Evolutionary conservation across 2,329 filamentous ascomycete genomes (phyloP), one percentile per base, ranked within the genome.

Genomic region (Ophiostoma piceae): DNA sequence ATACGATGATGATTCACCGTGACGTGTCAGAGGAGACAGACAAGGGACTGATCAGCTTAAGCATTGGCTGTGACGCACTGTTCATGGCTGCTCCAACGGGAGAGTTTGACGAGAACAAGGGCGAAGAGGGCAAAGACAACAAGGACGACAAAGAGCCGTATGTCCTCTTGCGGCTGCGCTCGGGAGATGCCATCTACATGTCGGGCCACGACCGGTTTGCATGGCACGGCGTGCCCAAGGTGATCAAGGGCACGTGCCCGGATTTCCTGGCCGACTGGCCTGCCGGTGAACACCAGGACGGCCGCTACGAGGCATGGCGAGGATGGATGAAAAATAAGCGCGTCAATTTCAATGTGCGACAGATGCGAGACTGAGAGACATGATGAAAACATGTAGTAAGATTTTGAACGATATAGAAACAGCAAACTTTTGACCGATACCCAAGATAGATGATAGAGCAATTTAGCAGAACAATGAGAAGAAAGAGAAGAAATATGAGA

Each of bases 161-260:
- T 71, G 76, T 90, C 5, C 79, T 89, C 1, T 76, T 96, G 47
- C 84, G 90, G 29, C 82, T 98, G 51, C 84, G 89, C 32, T 96
- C 92, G 0, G 94, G 95, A 0, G 94, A 97, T 80, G 92, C 89
- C 0, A 87, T 98, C 0, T 93, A 96, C 76, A 98, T 99, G 94
- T 89, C 87, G 67, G 86, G 90, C 26, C 83, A 88, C 71, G 90
- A 92, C 3, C 84, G 95, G 62, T 96, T 92, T 79, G 94, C 94
- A 1, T 98, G 94, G 94, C 95, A 98, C 80, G 94, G 92, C 14
- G 93, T 98, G 14, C 94, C 95, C 6, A 95, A 94, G 77, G 90
- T 98, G 14, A 76, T 97, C 47, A 85, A 87, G 66, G 86, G 82
- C 0, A 96, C 92, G 0, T 98, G 94, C 79, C 94, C 94, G 0